phyloP scores from a whole-genome alignment of 2,329 filamentous ascomycete species.

The Cordyceps pruinosa region DNA sequence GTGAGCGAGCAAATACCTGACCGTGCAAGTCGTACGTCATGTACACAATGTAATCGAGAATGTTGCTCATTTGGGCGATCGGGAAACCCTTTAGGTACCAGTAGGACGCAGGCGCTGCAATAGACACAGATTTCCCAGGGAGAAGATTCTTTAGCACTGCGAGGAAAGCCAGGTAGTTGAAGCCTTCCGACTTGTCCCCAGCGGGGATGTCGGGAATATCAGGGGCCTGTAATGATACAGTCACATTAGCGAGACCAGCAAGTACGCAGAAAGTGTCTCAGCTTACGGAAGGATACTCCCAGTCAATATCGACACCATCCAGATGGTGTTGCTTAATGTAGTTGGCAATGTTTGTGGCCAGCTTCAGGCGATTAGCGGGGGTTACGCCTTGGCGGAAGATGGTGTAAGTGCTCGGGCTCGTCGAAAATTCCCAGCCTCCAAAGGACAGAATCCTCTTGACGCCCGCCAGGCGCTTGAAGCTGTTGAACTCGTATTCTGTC shows the following conservation, averaged over 20 bases:
- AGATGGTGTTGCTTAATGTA: constrained; percentile 1
- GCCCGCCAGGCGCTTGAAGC: constrained; percentile 20
- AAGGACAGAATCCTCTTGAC: constrained; percentile 33
- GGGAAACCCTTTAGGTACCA: constrained; percentile 24
- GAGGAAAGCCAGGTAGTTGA: constrained; percentile 12
- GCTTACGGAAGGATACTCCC: constrained; percentile 10
- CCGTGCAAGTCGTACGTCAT: constrained; percentile 23
- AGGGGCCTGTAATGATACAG: background rate
- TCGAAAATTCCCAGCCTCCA: constrained; percentile 39
- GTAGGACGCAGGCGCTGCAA: constrained; percentile 22
- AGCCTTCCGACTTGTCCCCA: constrained; percentile 10
- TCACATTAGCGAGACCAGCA: background rate
- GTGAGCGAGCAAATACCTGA: background rate
- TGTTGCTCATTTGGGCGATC: constrained; percentile 16
- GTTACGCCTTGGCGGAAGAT: constrained; percentile 30
- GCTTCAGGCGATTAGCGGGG: constrained; percentile 24
- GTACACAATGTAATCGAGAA: constrained; percentile 23
- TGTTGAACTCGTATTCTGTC: constrained; percentile 20
- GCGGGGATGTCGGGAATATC: constrained; percentile 15
- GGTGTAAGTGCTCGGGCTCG: constrained; percentile 26
- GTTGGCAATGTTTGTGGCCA: constrained; percentile 24
- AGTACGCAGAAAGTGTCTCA: background rate
- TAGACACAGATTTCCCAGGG: constrained; percentile 11
- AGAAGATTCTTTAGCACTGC: background rate
- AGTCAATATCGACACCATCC: constrained; percentile 11